Conservation (phyloP, 257 asterid species). For the Lithospermum erythrorhizon region DNA sequence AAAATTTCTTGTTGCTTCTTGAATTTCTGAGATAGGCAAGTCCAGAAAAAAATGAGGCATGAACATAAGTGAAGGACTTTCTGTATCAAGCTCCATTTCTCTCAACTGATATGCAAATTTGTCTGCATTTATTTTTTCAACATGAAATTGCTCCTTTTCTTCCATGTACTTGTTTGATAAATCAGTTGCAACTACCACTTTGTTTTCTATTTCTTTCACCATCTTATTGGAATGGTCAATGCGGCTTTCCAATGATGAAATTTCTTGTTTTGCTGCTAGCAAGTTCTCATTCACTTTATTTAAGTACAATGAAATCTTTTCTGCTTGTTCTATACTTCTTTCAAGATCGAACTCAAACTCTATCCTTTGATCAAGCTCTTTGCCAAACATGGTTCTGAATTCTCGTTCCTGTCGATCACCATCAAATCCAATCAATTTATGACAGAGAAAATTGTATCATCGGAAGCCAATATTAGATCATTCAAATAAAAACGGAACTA, state of each 20-base stretch:
- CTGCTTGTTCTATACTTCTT: slow-evolving; percentile 46
- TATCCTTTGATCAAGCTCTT: slow-evolving; percentile 47
- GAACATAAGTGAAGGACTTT: slow-evolving; percentile 36
- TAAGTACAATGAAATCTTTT: slow-evolving; percentile 34
- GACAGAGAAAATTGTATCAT: no score
- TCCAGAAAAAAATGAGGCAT: slow-evolving; percentile 49
- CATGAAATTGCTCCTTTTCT: slow-evolving; percentile 64
- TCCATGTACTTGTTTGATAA: slow-evolving; percentile 64
- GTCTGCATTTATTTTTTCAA: slow-evolving; percentile 52
- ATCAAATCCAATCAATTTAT: background rate
- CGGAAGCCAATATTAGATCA: no score
- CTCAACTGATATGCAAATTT: slow-evolving; percentile 49
- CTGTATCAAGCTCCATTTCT: slow-evolving; percentile 35
- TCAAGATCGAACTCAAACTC: slow-evolving; percentile 59
- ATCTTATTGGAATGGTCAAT: slow-evolving; percentile 40
- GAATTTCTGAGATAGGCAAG: slow-evolving; percentile 57
- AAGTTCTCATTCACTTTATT: slow-evolving; percentile 34
- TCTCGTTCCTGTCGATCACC: slow-evolving; percentile 40
- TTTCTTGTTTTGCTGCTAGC: slow-evolving; percentile 39
- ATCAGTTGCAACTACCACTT: slow-evolving; percentile 63
- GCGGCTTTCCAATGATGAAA: slow-evolving; percentile 39
- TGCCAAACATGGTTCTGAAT: slow-evolving; percentile 37
- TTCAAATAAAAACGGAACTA: background rate
- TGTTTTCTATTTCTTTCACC: slow-evolving; percentile 63
- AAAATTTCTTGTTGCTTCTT: slow-evolving; percentile 60